A percentile compares a stretch with the other conserved stretches of the same genome.
These are phyloP conservation scores for Kandelia obovata DNA, from an alignment of 345 rosid species.

Conservation along the genomic window DNA sequence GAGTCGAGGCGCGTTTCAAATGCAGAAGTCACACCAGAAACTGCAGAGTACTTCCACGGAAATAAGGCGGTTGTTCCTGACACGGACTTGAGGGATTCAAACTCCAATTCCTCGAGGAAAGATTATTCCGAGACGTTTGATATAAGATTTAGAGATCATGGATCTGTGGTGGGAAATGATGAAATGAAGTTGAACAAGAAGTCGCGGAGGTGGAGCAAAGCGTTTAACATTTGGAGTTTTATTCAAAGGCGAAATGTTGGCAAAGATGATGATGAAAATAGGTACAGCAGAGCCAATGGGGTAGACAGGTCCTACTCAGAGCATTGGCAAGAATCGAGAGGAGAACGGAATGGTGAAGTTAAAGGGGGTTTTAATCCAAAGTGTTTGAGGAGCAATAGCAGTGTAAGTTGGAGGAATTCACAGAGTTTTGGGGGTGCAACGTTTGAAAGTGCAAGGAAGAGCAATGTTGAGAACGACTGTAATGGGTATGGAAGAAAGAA, in stretches of 20 bases:
- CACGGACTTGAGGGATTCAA: conserved; percentile 47
- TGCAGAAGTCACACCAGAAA: conserved; percentile 69
- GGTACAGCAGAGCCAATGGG: conserved; percentile 58
- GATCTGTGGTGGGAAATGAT: conserved; percentile 47
- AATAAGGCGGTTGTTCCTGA: conserved; percentile 42
- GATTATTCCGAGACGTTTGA: conserved; percentile 82
- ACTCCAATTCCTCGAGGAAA: conserved; percentile 69
- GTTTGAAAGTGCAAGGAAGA: conserved; percentile 49
- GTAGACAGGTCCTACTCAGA: conserved; percentile 74
- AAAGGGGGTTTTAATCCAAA: conserved; percentile 65
- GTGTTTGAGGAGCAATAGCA: conserved; percentile 84
- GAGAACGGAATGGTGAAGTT: conserved; percentile 52
- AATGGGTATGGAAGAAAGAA: conserved; percentile 58
- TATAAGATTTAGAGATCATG: conserved; percentile 52
- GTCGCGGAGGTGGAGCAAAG: conserved; percentile 74
- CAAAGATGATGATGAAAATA: conserved; percentile 69
- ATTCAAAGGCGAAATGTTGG: conserved; percentile 59
- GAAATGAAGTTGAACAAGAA: conserved; percentile 62
- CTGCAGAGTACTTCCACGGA: conserved; percentile 41
- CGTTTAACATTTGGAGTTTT: conserved; percentile 80
- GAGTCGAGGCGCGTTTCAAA: conserved; percentile 64
- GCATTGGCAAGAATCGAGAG: conserved; percentile 81
- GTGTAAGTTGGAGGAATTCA: conserved; percentile 90
- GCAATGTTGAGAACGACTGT: conserved; percentile 49
- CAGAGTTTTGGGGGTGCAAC: conserved; percentile 35